A percentile compares a stretch with the other conserved stretches of the same genome.
These are phyloP conservation scores for Penicillium psychrofluorescens DNA, from an alignment of 495 filamentous ascomycete species.

Conservation along the genomic window DNA sequence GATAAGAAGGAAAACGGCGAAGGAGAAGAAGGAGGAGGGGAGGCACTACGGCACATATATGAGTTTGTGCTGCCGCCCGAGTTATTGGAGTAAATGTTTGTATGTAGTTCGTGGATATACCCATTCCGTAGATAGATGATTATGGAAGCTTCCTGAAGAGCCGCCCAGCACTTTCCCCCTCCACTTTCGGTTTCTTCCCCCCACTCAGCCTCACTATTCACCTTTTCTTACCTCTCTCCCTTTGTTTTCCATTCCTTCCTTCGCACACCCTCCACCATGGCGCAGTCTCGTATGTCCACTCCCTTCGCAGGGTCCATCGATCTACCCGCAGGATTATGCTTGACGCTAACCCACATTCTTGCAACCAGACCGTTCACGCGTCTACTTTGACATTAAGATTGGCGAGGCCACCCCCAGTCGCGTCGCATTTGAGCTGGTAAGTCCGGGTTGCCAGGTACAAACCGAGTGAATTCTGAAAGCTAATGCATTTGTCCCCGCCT, in stretches of 20 bases:
- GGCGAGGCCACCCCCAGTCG: conserved; percentile 63
- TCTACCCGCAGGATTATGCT: conserved; percentile 5
- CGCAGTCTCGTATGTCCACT: conserved; percentile 27
- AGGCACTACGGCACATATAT: conserved; percentile 15
- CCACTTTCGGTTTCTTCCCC: conserved; percentile 2
- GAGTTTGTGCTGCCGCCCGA: conserved; percentile 35
- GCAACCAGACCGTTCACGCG: conserved; percentile 52
- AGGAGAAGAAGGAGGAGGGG: conserved; percentile 5
- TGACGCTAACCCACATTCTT: conserved; percentile 11
- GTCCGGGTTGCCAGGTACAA: conserved; percentile 8
- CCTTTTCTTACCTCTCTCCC: not conserved
- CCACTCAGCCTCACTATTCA: conserved; percentile 2
- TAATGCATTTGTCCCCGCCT: conserved; percentile 11
- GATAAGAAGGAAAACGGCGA: conserved; percentile 13
- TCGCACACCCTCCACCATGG: conserved; percentile 18
- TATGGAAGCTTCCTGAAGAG: conserved; percentile 43
- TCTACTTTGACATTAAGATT: conserved; percentile 87
- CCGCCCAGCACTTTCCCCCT: conserved; percentile 7
- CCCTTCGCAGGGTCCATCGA: conserved; percentile 24
- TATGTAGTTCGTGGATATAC: not conserved
- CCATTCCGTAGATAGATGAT: no score
- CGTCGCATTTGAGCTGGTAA: conserved; percentile 72
- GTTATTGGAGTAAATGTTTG: conserved; percentile 17
- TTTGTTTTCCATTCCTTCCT: conserved; percentile 1
- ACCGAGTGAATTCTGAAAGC: not conserved